Percentiles rank a stretch among this genome's conserved stretches.
These are phyloP conservation scores for Metarhizium brunneum DNA, from an alignment of 2,329 filamentous ascomycete genomes.

Conservation along the genomic window DNA sequence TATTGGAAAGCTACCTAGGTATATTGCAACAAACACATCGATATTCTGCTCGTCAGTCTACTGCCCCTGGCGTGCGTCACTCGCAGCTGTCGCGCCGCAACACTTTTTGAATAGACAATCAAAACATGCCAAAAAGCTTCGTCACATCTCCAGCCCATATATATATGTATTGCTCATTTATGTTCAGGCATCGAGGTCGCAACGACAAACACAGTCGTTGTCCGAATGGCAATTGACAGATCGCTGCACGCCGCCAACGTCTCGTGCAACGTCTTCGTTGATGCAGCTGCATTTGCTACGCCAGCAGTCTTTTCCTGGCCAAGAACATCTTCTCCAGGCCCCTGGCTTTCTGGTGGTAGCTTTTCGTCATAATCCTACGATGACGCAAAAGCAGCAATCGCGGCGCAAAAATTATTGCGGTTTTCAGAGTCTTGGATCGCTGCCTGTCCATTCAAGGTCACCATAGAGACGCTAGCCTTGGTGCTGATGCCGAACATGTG, in stretches of 20 bases:
- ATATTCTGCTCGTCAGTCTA: background rate
- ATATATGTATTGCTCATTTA: slow-evolving; percentile 11
- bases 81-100: background rate
- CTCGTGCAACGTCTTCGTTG: background rate
- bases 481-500: slow-evolving; percentile 63
- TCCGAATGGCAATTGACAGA: slow-evolving; percentile 11
- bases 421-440: slow-evolving; percentile 50
- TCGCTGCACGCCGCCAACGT: slow-evolving; percentile 1
- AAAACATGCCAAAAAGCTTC: background rate
- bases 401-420: slow-evolving; percentile 55
- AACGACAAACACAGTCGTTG: slow-evolving; percentile 13
- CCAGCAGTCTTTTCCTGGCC: background rate
- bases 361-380: slow-evolving; percentile 12
- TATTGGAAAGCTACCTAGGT: background rate
- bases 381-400: slow-evolving; percentile 42
- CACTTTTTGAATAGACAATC: background rate
- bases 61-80: background rate
- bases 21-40: background rate
- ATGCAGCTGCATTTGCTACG: background rate
- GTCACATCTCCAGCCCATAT: slow-evolving; percentile 1
- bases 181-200: slow-evolving; percentile 10
- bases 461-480: slow-evolving; percentile 66
- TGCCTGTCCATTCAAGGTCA: slow-evolving; percentile 49
- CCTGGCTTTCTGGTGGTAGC: background rate
- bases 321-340: background rate